A percentile compares a stretch with the other conserved stretches of the same genome.
phyloP scores from a whole-genome alignment of 2,329 filamentous ascomycete species.

The Penicillium sp. region DNA sequence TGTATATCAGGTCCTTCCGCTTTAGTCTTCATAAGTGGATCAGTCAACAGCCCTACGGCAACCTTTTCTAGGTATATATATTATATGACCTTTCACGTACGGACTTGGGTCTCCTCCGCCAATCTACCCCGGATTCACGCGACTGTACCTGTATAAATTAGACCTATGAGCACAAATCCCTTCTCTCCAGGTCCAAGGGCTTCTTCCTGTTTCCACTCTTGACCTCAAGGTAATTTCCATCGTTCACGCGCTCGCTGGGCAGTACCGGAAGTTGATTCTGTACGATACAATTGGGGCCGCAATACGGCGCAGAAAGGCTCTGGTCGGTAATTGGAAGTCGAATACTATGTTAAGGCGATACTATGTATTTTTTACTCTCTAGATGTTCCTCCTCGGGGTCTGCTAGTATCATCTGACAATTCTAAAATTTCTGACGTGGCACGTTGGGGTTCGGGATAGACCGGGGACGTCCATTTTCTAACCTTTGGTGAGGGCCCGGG shows the following conservation, averaged over 20 bases:
- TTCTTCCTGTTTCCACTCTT: no score
- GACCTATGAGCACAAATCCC: no score
- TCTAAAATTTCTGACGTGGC: conserved; percentile 8
- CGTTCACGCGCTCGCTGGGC: conserved; percentile 48
- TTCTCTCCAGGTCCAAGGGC: no score
- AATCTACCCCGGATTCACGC: no score
- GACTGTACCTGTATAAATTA: no score
- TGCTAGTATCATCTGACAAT: conserved; percentile 8
- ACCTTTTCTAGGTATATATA: no score
- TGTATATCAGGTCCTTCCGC: no score
- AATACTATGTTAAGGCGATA: conserved; percentile 1
- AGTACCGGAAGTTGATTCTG: conserved; percentile 49
- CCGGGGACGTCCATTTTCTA: conserved; percentile 19
- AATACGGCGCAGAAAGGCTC: conserved; percentile 44
- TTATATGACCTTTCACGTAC: no score
- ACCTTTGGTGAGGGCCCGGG: background rate
- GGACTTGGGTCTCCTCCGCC: no score
- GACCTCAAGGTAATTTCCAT: no score
- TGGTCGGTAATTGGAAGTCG: conserved; percentile 24
- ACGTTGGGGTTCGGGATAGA: conserved; percentile 26
- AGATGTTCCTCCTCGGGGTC: background rate
- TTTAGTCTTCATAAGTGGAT: no score
- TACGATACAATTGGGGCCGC: conserved; percentile 48
- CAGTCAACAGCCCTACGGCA: no score
- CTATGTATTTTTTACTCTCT: conserved; percentile 1